A percentile compares a stretch with the other conserved stretches of the same genome.
phyloP scores from a whole-genome alignment of 495 filamentous ascomycete species.

The Halenospora varia region DNA sequence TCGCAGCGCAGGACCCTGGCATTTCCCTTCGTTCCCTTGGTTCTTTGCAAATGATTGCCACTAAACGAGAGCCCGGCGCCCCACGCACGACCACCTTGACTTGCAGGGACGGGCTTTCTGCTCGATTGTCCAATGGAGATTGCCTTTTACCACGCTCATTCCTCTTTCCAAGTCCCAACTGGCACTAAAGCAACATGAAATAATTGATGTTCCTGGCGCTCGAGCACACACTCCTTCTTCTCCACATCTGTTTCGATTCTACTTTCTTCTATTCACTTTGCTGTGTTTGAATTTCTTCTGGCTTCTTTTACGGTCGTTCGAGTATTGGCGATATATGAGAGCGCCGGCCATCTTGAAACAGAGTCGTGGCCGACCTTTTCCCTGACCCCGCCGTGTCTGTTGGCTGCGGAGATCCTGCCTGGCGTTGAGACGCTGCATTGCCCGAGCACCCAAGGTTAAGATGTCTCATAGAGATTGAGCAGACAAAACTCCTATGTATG shows the following conservation, averaged over 20 bases:
- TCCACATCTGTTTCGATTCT: not conserved
- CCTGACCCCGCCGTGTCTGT: constrained; percentile 7
- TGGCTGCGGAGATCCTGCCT: constrained; percentile 9
- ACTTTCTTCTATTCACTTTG: not conserved
- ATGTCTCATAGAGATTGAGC: constrained; percentile 6
- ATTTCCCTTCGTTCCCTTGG: not conserved
- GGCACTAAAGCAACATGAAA: not conserved
- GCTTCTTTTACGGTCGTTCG: not conserved
- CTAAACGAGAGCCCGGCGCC: not conserved
- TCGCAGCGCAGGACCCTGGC: not conserved
- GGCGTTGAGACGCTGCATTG: not conserved
- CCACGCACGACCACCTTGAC: not conserved
- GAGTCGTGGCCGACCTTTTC: not conserved
- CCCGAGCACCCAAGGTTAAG: not conserved
- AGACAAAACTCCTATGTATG: not conserved
- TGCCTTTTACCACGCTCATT: constrained; percentile 9
- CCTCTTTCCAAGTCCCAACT: not conserved
- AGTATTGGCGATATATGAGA: not conserved
- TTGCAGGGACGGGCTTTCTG: not conserved
- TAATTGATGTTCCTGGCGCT: not conserved
- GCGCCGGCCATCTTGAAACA: constrained; percentile 2
- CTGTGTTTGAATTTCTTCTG: not conserved
- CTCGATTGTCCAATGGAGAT: constrained; percentile 14
- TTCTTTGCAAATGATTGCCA: not conserved
- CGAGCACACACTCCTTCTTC: not conserved